Conservation (phyloP, 1,139 yeast species). For the Saccharomyces hybrid region DNA sequence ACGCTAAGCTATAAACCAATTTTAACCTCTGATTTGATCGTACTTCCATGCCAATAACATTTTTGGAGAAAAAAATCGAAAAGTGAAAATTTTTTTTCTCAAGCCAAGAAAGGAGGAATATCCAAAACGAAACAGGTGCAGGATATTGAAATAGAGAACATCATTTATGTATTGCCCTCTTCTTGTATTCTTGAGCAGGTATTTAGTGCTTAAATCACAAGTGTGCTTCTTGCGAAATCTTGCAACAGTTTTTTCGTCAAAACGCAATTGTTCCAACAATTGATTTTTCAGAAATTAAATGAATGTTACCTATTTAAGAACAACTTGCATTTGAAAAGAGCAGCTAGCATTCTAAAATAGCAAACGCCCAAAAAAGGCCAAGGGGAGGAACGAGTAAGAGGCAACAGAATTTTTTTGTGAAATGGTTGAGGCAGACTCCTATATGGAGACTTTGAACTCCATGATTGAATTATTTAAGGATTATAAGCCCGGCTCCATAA, state of each 20-base stretch:
- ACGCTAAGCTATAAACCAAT: not conserved
- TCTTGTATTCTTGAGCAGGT: not conserved
- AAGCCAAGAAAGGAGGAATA: not conserved
- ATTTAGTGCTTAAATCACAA: not conserved
- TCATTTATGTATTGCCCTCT: not conserved
- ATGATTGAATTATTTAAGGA: constrained; percentile 27
- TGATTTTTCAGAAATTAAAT: not conserved
- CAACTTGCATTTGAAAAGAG: not conserved
- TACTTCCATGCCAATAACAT: not conserved
- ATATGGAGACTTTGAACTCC: constrained; percentile 21
- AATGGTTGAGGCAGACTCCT: constrained; percentile 12
- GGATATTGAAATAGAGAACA: not conserved
- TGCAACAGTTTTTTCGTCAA: not conserved
- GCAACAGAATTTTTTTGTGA: not conserved
- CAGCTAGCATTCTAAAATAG: no score
- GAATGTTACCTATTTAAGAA: not conserved
- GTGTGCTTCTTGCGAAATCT: not conserved
- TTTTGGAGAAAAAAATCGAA: not conserved
- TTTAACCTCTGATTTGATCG: not conserved
- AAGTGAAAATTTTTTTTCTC: not conserved
- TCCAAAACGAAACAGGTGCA: not conserved
- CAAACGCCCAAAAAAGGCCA: not conserved
- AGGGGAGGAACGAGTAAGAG: not conserved
- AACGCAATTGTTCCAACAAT: not conserved
- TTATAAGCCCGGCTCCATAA: constrained; percentile 30